Evolutionary conservation across 2,329 filamentous ascomycete genomes (phyloP), one percentile per base, ranked within the genome.

Genomic region (Torrubiella hemipterigena): DNA sequence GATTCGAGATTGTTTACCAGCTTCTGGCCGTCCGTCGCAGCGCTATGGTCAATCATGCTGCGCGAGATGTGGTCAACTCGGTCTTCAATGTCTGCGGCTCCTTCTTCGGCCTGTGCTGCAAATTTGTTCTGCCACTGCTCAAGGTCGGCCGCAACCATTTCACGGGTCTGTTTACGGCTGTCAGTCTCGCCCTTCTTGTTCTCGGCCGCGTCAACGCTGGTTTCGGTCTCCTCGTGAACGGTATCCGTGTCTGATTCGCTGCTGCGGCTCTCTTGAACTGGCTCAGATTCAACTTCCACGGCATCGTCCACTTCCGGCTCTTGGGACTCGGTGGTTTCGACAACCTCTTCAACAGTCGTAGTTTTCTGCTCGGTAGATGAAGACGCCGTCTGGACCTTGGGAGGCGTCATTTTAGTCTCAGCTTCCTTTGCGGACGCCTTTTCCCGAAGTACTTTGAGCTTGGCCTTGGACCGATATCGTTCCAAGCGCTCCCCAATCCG

Each of bases 401-500:
- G 60, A 54, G 17, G 44, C 37, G 27, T 45, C 47, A 17, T 29
- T 6, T 17, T 20, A n/a, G 12, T 16, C 3, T 20, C 7, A 9
- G 14, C 13, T 19, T 9, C 16, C 10, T 10, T 32, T 17, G 13
- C 17, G 11, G 29, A 14, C n/a, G 17, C n/a, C 13, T 36, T 24
- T 11, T 24, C 34, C 12, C 14, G 34, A 25, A 32, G 16, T 5
- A 29, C 17, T n/a, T 55, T 46, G 23, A 36, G 44, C 39, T 51
- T 55, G 6, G 46, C 44, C 37, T 54, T 54, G 29, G 58, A 28
- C 41, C 67, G 77, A 55, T 86, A 83, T 29, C 81, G 68, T 24
- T 86, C 87, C 9, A 98, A 69, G 27, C 87, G 77, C 59, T 95
- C 81, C 10, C 84, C 83, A 46, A 98, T 96, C 46, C 86, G 84